These are phyloP conservation scores for Sphaerostilbella broomeana DNA, from an alignment of 2,329 filamentous ascomycete genomes.

Conservation along the genomic window DNA sequence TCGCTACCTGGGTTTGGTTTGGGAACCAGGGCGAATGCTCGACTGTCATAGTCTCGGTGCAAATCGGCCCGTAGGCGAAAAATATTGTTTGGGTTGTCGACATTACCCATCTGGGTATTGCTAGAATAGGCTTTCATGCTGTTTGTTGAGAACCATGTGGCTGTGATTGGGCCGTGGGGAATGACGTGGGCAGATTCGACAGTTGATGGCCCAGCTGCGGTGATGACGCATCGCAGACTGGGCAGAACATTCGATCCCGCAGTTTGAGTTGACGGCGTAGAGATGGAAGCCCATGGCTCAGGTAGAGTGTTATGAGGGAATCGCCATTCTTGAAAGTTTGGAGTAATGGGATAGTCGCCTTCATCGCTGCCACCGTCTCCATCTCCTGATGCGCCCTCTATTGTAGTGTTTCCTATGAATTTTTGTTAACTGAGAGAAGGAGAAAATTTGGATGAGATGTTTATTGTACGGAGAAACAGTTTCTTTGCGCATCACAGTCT, in stretches of 20 bases:
- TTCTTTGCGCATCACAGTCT: no score
- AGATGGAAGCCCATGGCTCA: slow-evolving; percentile 1
- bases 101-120: background rate
- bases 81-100: background rate
- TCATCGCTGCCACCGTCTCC: no score
- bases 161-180: background rate
- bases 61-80: slow-evolving; percentile 3
- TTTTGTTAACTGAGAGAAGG: no score
- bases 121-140: background rate
- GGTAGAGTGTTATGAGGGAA: slow-evolving; percentile 7
- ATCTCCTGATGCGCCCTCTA: no score
- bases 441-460: no score
- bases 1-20: background rate
- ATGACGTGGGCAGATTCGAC: slow-evolving; percentile 3
- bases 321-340: slow-evolving; percentile 9
- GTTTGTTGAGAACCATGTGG: slow-evolving; percentile 2
- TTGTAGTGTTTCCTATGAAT: no score
- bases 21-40: slow-evolving; percentile 6
- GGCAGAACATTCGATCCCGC: no score
- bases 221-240: slow-evolving; percentile 5
- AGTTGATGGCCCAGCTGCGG: background rate
- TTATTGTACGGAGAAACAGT: no score
- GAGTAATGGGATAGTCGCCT: slow-evolving; percentile 3
- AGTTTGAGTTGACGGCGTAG: background rate
- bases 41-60: slow-evolving; percentile 2